phyloP scores from a whole-genome alignment of 805 yeast genomes.

The Candida insectorum region DNA sequence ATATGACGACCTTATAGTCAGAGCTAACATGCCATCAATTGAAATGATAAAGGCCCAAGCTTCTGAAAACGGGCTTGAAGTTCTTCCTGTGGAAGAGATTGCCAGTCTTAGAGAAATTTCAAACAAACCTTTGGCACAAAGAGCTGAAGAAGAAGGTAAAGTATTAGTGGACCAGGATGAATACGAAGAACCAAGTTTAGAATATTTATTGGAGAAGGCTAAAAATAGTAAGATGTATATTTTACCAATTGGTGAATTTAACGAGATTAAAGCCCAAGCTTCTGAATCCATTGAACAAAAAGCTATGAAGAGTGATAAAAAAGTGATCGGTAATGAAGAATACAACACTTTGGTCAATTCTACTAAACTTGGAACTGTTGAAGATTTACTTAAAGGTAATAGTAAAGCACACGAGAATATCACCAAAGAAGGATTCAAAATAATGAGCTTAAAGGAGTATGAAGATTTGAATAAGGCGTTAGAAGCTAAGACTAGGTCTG shows the following conservation, averaged over 20 bases:
- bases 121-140: conserved; percentile 13
- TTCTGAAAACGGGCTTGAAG: conserved; percentile 22
- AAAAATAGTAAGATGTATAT: conserved; percentile 9
- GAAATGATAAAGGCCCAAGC: conserved; percentile 25
- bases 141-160: conserved; percentile 16
- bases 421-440: conserved; percentile 4
- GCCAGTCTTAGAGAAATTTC: conserved; percentile 11
- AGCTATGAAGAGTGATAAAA: conserved; percentile 13
- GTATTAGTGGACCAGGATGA: conserved; percentile 16
- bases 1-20: conserved; percentile 28
- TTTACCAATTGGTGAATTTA: conserved; percentile 11
- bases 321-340: conserved; percentile 12
- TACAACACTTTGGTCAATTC: conserved; percentile 7
- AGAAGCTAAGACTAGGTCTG: conserved; percentile 4
- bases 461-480: neutral
- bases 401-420: neutral
- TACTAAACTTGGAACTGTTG: conserved; percentile 4
- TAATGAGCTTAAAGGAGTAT: conserved; percentile 3
- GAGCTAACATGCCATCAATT: conserved; percentile 26
- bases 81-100: conserved; percentile 24
- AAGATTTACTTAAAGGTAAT: conserved; percentile 3
- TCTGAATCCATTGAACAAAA: conserved; percentile 15
- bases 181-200: conserved; percentile 14
- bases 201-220: conserved; percentile 12
- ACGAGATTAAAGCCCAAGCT: conserved; percentile 6